These are phyloP conservation scores for Tilletia horrida DNA, from an alignment of 1,284 basidiomycete genomes.

Conservation along the genomic window DNA sequence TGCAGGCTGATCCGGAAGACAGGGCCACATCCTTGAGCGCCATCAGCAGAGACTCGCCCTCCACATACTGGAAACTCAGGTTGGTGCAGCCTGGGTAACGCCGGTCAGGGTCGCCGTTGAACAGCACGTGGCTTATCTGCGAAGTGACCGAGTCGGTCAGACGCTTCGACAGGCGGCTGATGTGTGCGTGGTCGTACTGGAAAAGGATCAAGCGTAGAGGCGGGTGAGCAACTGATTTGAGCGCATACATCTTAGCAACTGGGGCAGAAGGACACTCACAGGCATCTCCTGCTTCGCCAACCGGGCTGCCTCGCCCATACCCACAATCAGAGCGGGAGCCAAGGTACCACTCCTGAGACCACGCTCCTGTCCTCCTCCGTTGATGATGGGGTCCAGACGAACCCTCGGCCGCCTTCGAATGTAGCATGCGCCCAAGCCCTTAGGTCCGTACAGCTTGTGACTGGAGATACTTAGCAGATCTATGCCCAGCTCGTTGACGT, in stretches of 20 bases:
- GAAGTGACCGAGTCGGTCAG: constrained; percentile 77
- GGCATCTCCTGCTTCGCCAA: constrained; percentile 87
- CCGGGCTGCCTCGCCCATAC: constrained; percentile 90
- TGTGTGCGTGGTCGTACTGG: constrained; percentile 73
- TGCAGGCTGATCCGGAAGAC: constrained; percentile 96
- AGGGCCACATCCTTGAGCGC: constrained; percentile 95
- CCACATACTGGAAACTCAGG: constrained; percentile 92
- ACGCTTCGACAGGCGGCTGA: constrained; percentile 74
- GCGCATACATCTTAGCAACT: background rate
- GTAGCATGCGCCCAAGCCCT: constrained; percentile 92
- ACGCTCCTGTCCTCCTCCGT: constrained; percentile 95
- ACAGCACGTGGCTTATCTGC: constrained; percentile 81
- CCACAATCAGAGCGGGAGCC: constrained; percentile 82
- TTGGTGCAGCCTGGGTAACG: constrained; percentile 74
- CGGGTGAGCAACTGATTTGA: background rate
- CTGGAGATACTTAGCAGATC: constrained; percentile 95
- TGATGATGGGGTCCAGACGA: constrained; percentile 88
- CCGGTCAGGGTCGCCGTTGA: constrained; percentile 78
- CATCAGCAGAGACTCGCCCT: constrained; percentile 96
- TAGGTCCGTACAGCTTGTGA: constrained; percentile 98
- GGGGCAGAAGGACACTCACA: constrained; percentile 62
- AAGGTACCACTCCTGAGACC: constrained; percentile 91
- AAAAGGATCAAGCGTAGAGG: background rate
- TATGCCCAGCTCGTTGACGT: constrained; percentile 93
- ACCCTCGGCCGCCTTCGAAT: constrained; percentile 89